A percentile compares a stretch with the other conserved stretches of the same genome.
phyloP scores from a whole-genome alignment of 495 filamentous ascomycete species.

The Bacidia rubella region DNA sequence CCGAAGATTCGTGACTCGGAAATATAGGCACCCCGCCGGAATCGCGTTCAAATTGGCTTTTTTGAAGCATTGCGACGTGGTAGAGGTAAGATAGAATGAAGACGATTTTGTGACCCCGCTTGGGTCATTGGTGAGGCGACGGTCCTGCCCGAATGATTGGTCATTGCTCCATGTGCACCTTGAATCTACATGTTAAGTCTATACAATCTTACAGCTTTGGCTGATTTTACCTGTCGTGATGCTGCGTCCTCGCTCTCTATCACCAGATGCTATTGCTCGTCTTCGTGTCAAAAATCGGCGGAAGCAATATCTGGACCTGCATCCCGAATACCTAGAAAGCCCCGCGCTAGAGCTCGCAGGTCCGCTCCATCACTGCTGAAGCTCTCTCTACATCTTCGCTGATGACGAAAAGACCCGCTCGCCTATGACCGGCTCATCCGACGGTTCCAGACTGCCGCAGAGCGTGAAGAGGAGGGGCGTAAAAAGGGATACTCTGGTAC shows the following conservation, averaged over 20 bases:
- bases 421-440: conserved; percentile 70
- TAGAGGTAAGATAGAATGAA: no score
- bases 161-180: no score
- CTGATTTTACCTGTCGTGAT: background rate
- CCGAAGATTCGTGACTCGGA: no score
- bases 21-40: no score
- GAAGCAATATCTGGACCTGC: conserved; percentile 47
- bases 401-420: conserved; percentile 48
- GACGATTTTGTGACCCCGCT: no score
- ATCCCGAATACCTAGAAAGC: conserved; percentile 51
- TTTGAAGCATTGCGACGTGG: no score
- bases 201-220: no score
- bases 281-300: conserved; percentile 47
- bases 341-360: conserved; percentile 48
- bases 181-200: no score
- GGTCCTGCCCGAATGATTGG: no score
- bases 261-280: conserved; percentile 17
- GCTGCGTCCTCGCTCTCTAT: conserved; percentile 6
- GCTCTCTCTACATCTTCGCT: conserved; percentile 15
- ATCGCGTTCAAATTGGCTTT: no score
- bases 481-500: conserved; percentile 60
- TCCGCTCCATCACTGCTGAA: conserved; percentile 24
- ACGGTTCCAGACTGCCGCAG: conserved; percentile 58
- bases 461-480: conserved; percentile 58
- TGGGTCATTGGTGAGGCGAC: no score